phyloP scores from a whole-genome alignment of 2,329 filamentous ascomycete genomes.

The Tolypocladium sp. region DNA sequence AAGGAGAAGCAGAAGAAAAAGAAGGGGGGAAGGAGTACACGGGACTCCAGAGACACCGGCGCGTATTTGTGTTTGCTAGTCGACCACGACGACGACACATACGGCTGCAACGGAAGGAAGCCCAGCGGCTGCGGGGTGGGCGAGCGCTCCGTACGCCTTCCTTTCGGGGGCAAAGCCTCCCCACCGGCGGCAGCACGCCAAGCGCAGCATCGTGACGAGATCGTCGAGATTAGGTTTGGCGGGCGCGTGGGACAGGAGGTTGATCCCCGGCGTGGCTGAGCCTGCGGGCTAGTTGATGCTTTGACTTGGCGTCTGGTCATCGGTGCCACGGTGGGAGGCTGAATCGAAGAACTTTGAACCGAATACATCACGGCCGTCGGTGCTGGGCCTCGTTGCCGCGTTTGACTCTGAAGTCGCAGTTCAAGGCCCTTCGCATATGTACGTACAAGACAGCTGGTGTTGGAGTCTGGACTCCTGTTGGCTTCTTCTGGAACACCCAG shows the following conservation, averaged over 20 bases:
- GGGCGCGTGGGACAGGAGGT: background rate
- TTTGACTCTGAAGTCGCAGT: background rate
- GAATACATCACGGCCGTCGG: too few species aligned
- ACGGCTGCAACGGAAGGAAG: background rate
- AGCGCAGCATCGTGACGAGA: constrained; percentile 3
- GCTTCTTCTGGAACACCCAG: background rate
- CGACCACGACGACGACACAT: background rate
- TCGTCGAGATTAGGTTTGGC: constrained; percentile 20
- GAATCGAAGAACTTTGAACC: too few species aligned
- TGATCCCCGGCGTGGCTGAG: background rate
- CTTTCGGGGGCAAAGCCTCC: background rate
- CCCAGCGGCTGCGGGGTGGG: constrained; percentile 2
- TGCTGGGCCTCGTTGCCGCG: too few species aligned
- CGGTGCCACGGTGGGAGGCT: background rate
- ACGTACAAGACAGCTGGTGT: background rate
- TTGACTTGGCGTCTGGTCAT: background rate
- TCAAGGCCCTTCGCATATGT: background rate
- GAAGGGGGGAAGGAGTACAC: background rate
- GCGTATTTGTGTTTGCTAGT: background rate
- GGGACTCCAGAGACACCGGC: background rate
- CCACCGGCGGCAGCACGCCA: background rate
- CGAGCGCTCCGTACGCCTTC: background rate
- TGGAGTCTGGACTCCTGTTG: background rate
- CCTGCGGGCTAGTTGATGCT: background rate
- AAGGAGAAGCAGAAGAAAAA: background rate